These are phyloP conservation scores for Nemania sp. DNA, from an alignment of 2,329 filamentous ascomycete species.

Conservation along the genomic window DNA sequence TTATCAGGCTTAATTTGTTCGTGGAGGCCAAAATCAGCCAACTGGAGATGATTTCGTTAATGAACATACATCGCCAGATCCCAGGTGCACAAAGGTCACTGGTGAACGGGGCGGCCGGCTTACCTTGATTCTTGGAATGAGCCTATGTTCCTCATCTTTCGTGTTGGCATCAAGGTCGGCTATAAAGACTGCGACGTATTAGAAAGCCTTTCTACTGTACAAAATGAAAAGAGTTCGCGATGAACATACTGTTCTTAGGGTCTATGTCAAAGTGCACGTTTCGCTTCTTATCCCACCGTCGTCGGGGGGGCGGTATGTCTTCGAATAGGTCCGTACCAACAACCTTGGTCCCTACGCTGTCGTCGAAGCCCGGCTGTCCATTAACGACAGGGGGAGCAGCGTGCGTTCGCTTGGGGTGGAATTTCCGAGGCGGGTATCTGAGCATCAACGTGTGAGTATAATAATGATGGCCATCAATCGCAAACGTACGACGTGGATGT, in stretches of 20 bases:
- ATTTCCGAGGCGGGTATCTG: constrained; percentile 32
- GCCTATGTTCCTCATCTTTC: constrained; percentile 25
- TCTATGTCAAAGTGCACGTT: constrained; percentile 34
- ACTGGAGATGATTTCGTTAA: too few relatives aligned
- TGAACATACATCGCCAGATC: too few relatives aligned
- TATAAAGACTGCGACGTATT: constrained; percentile 25
- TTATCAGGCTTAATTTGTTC: constrained; percentile 23
- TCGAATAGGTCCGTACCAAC: constrained; percentile 29
- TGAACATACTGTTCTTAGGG: constrained; percentile 27
- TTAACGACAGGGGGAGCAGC: neutral
- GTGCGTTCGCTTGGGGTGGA: constrained; percentile 26
- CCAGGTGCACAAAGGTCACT: too few relatives aligned
- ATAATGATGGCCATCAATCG: too few relatives aligned
- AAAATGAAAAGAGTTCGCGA: neutral
- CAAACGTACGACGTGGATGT: neutral
- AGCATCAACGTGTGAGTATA: constrained; percentile 16
- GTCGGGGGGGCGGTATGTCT: constrained; percentile 14
- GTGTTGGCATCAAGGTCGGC: constrained; percentile 14
- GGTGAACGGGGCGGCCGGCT: neutral
- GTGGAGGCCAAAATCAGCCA: constrained; percentile 30
- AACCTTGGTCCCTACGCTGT: constrained; percentile 6
- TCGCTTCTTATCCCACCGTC: constrained; percentile 25
- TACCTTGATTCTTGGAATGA: constrained; percentile 31
- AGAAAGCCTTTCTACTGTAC: neutral
- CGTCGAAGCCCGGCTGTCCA: neutral